phyloP scores from a whole-genome alignment of 345 rosid species.

The Lumnitzera racemosa region DNA sequence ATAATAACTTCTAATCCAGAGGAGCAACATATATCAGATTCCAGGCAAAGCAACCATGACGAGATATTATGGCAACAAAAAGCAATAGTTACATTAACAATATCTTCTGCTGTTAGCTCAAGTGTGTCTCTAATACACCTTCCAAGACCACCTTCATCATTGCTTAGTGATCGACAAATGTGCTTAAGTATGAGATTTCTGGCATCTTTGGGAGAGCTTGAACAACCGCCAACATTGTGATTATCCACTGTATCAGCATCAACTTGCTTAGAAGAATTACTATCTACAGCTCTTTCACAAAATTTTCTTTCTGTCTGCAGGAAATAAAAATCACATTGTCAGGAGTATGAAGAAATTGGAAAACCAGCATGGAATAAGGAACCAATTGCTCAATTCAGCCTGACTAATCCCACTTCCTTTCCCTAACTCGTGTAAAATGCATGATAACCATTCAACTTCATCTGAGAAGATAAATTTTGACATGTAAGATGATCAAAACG shows the following conservation, averaged over 20 bases:
- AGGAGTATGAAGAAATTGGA: neutral
- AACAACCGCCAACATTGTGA: conserved; percentile 15
- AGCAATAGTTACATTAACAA: conserved; percentile 23
- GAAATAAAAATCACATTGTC: conserved; percentile 15
- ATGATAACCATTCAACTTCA: too few relatives aligned
- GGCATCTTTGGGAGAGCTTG: conserved; percentile 21
- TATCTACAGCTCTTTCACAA: conserved; percentile 10
- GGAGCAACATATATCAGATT: neutral
- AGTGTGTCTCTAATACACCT: conserved; percentile 44
- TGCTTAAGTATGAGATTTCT: conserved; percentile 38
- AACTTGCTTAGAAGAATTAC: conserved; percentile 10
- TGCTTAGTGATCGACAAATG: conserved; percentile 33
- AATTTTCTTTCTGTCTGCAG: conserved; percentile 16
- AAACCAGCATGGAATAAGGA: neutral
- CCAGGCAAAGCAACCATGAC: neutral
- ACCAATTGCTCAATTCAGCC: neutral
- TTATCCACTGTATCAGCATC: conserved; percentile 4
- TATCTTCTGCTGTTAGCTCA: conserved; percentile 15
- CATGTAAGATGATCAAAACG: too few relatives aligned
- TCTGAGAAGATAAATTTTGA: too few relatives aligned
- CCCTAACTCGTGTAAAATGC: too few relatives aligned
- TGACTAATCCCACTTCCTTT: neutral
- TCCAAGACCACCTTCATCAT: conserved; percentile 37
- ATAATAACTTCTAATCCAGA: too few relatives aligned
- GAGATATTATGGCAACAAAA: conserved; percentile 11